Conservation (phyloP, 1,284 basidiomycete species). For the Macrocystidia cucumis region DNA sequence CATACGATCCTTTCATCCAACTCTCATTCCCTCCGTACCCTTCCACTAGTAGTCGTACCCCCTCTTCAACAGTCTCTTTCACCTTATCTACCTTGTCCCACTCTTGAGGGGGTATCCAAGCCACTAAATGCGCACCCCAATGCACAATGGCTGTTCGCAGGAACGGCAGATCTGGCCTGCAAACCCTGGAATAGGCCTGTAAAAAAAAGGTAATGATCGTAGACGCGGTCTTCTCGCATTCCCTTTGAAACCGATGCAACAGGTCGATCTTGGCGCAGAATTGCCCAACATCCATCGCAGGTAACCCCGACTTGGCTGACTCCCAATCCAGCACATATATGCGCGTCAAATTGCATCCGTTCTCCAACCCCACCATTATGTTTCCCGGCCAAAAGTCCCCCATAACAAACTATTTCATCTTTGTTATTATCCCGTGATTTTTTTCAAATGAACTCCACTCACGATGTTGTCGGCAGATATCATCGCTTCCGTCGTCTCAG, state of each 20-base stretch:
- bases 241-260: slow-evolving; percentile 35
- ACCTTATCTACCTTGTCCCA: slow-evolving; percentile 39
- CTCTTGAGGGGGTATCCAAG: slow-evolving; percentile 31
- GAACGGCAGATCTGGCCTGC: slow-evolving; percentile 11
- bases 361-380: slow-evolving; percentile 30
- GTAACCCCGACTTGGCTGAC: slow-evolving; percentile 39
- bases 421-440: slow-evolving; percentile 2
- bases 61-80: slow-evolving; percentile 38
- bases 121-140: slow-evolving; percentile 41
- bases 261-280: slow-evolving; percentile 49
- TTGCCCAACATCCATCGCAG: slow-evolving; percentile 50
- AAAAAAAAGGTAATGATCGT: slow-evolving; percentile 34
- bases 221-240: slow-evolving; percentile 22
- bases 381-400: slow-evolving; percentile 69
- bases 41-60: slow-evolving; percentile 33
- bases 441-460: slow-evolving; percentile 9
- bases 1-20: slow-evolving; percentile 20
- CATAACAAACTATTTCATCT: slow-evolving; percentile 30
- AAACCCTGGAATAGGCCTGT: slow-evolving; percentile 26
- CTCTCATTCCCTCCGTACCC: slow-evolving; percentile 22
- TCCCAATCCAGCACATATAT: slow-evolving; percentile 59
- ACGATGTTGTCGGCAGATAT: slow-evolving; percentile 25
- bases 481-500: slow-evolving; percentile 27
- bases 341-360: slow-evolving; percentile 22
- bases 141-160: slow-evolving; percentile 26